A percentile compares a stretch with the other conserved stretches of the same genome.
phyloP scores from a whole-genome alignment of 1,139 yeast genomes.

The Hyphopichia pseudoburtonii region DNA sequence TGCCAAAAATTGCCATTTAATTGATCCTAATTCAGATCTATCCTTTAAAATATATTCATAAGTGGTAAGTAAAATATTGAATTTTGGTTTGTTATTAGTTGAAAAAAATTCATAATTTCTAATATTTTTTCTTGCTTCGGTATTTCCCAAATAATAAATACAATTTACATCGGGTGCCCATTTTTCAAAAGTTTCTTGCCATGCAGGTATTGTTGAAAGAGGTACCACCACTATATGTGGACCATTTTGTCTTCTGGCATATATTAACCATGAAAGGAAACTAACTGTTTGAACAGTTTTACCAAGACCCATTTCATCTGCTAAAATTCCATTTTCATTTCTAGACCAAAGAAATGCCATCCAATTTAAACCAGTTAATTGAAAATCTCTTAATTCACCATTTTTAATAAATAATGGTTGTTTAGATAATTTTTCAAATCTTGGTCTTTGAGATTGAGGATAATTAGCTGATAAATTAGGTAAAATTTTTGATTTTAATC shows the following conservation, averaged over 20 bases:
- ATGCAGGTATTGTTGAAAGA: conserved; percentile 91
- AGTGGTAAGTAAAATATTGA: conserved; percentile 86
- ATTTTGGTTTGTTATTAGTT: conserved; percentile 66
- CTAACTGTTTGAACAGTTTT: conserved; percentile 97
- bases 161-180: conserved; percentile 98
- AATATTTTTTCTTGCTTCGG: conserved; percentile 77
- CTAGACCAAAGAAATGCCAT: conserved; percentile 99
- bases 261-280: conserved; percentile 90
- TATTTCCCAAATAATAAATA: conserved; percentile 89
- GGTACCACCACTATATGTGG: conserved; percentile 98
- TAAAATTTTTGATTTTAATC: conserved; percentile 79
- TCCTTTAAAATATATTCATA: conserved; percentile 95
- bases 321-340: conserved; percentile 94
- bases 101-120: conserved; percentile 83
- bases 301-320: conserved; percentile 99
- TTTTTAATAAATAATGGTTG: conserved; percentile 91
- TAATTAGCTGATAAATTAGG: conserved; percentile 82
- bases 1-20: conserved; percentile 95
- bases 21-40: conserved; percentile 69
- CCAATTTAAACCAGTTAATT: conserved; percentile 97
- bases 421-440: conserved; percentile 78
- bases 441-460: conserved; percentile 71
- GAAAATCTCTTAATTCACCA: conserved; percentile 95
- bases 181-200: conserved; percentile 98
- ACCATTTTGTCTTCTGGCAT: conserved; percentile 93